Base-by-base conservation (phyloP, 306 rosid species). In the Canavalia ensiformis region DNA sequence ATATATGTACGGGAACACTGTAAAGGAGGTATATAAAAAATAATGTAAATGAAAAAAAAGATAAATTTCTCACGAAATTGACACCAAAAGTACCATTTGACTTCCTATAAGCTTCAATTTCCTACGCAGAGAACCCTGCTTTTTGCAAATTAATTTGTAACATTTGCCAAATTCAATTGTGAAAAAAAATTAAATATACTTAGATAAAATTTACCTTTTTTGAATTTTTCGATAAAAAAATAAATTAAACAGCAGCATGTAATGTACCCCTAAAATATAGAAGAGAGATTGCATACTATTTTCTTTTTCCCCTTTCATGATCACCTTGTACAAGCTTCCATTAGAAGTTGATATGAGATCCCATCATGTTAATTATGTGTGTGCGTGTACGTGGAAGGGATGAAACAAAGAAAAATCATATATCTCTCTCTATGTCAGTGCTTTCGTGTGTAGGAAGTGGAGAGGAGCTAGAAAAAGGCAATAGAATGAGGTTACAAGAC, bases 301-400 rank as follows among this genome's bases (percentile, higher is more conserved):
- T 78, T 13, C 0, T n/a, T 51, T 75, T 25, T 49, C 34, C 8
- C 18, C 64, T 74, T 78, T 74, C 84, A 68, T 74, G 3, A 58
- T 84, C 68, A 74, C 44, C 29, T 64, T 79, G 47, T 79, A 49
- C 84, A 79, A 84, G 81, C 81, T 84, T 84, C 81, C 25, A 74
- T 74, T 66, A 84, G 84, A 84, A 84, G 84, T 59, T 74, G 81
- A 74, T 66, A 29, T 50, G 68, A 78, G 54, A 59, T 65, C 8
- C 42, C 65, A 72, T 83, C 34, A 82, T 72, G 86, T 34, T 70
- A 44, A 31, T 52, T 29, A 37, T 76, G 78, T 68, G 82, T 66
- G 70, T 28, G 84, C 37, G 69, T 39, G 55, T 84, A 79, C 55
- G 74, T 74, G 81, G 55, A 74, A 58, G 52, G 47, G 44, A 58